Evolutionary conservation across 2,329 filamentous ascomycete species (phyloP).

Genomic region (Neonectria sp.): DNA sequence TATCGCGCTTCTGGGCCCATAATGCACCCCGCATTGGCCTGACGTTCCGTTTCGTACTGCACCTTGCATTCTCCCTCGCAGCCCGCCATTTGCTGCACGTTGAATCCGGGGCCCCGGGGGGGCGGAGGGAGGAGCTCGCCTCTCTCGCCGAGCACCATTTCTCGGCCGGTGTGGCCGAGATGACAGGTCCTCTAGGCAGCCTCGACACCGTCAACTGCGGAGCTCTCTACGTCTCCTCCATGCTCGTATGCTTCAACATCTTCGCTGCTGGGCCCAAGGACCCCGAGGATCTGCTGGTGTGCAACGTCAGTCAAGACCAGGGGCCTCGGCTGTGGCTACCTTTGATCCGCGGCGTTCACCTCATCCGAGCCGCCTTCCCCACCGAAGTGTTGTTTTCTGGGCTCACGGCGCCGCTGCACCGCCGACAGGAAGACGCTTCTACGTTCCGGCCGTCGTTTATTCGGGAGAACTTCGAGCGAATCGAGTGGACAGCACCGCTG

Average conservation of each 20-base stretch:
- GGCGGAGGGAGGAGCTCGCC: not conserved
- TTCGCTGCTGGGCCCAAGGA: constrained; percentile 11
- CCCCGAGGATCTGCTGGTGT: constrained; percentile 2
- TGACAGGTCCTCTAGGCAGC: not conserved
- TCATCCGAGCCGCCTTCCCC: not conserved
- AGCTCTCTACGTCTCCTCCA: constrained; percentile 12
- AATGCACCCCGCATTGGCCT: constrained; percentile 4
- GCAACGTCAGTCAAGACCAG: constrained; percentile 9
- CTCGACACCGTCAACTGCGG: constrained; percentile 7
- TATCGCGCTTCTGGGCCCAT: constrained; percentile 8
- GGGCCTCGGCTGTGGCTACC: constrained; percentile 7
- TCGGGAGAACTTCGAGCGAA: not conserved
- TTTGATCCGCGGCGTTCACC: not conserved
- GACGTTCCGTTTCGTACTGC: constrained; percentile 11
- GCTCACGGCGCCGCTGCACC: not conserved
- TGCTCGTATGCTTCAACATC: constrained; percentile 16
- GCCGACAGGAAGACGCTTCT: not conserved
- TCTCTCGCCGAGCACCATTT: constrained; percentile 5
- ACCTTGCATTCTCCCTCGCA: constrained; percentile 5
- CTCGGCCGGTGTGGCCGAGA: not conserved
- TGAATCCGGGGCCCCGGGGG: not conserved
- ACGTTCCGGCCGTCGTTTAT: not conserved
- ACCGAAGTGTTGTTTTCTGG: not conserved
- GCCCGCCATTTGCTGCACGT: constrained; percentile 1
- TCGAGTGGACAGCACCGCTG: constrained; percentile 41